Evolutionary conservation across 2,329 filamentous ascomycete species (phyloP).

Genomic region (Cladobotryum mycophilum): DNA sequence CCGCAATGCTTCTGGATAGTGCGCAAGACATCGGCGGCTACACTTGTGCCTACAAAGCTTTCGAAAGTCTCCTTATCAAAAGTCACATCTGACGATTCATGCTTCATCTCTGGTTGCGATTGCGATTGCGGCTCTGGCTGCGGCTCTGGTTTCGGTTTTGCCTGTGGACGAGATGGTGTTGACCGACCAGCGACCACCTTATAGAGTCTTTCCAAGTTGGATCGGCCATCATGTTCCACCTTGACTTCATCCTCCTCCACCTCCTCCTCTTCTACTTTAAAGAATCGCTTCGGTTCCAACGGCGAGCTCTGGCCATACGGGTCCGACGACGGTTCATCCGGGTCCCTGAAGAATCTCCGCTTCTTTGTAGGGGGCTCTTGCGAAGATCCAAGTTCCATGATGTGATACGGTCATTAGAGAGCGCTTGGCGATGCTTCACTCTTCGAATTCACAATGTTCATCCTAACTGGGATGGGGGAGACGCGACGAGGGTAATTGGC

Average conservation of each 20-base stretch:
- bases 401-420: conserved; percentile 9
- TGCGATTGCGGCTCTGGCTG: background rate
- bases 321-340: conserved; percentile 25
- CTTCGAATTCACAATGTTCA: background rate
- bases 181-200: background rate
- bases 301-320: conserved; percentile 18
- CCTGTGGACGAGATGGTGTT: background rate
- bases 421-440: background rate
- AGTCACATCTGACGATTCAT: conserved; percentile 21
- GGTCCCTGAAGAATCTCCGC: conserved; percentile 32
- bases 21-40: conserved; percentile 42
- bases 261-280: conserved; percentile 17
- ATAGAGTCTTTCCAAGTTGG: conserved; percentile 11
- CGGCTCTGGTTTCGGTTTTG: background rate
- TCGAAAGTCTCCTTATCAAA: conserved; percentile 57
- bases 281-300: conserved; percentile 19
- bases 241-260: conserved; percentile 9
- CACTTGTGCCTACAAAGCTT: conserved; percentile 51
- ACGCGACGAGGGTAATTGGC: conserved; percentile 27
- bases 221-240: conserved; percentile 14
- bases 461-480: conserved; percentile 26
- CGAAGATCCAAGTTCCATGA: conserved; percentile 35
- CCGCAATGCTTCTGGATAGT: conserved; percentile 49
- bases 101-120: background rate
- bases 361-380: conserved; percentile 42